These are phyloP conservation scores for Quercus mongolica DNA, from an alignment of 306 rosid genomes.

Conservation along the genomic window DNA sequence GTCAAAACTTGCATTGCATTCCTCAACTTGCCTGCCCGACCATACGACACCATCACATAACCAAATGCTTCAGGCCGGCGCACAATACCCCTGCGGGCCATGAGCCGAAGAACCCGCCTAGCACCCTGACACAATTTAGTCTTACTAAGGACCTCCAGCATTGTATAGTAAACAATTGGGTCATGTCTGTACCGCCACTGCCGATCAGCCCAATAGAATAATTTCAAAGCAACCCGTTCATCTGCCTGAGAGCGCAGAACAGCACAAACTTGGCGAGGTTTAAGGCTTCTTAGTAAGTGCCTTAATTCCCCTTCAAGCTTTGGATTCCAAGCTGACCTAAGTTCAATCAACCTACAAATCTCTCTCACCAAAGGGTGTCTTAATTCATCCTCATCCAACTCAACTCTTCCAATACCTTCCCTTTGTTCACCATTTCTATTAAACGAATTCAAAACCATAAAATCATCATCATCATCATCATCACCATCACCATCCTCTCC, in stretches of 20 bases:
- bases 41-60: conserved; percentile 71
- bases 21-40: conserved; percentile 74
- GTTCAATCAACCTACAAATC: conserved; percentile 56
- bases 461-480: conserved; percentile 33
- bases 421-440: conserved; percentile 14
- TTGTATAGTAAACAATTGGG: conserved; percentile 51
- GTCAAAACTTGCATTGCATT: conserved; percentile 65
- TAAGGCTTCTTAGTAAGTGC: conserved; percentile 70
- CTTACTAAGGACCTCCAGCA: conserved; percentile 76
- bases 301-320: conserved; percentile 61
- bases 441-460: conserved; percentile 32
- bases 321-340: conserved; percentile 70
- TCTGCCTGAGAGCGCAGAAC: conserved; percentile 68
- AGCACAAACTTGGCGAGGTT: conserved; percentile 74
- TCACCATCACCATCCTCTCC: conserved; percentile 5
- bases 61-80: conserved; percentile 68
- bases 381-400: conserved; percentile 48
- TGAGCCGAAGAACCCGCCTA: conserved; percentile 63
- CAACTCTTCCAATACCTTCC: conserved; percentile 40
- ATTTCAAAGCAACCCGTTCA: conserved; percentile 70
- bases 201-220: conserved; percentile 88
- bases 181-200: conserved; percentile 78
- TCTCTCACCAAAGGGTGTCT: conserved; percentile 77
- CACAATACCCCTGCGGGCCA: conserved; percentile 59
- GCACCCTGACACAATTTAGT: conserved; percentile 88